Evolutionary conservation across 495 filamentous ascomycete species (phyloP).

Genomic region (Neurospora tetraspora): DNA sequence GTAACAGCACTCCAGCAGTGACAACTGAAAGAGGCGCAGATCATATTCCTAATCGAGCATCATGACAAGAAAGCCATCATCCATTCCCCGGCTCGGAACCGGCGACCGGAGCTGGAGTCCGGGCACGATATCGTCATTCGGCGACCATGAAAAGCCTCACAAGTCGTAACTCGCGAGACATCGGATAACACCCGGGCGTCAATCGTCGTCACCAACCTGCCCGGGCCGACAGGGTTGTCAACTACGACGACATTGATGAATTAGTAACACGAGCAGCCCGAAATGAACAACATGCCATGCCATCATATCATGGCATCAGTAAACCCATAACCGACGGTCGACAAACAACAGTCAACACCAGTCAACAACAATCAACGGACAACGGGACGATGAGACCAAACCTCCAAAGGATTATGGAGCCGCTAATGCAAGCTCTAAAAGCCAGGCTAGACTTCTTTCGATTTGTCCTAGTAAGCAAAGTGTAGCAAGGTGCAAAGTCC

Average conservation of each 20-base stretch:
- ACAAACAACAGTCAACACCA: background rate
- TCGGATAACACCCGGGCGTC: background rate
- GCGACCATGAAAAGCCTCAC: background rate
- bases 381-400: background rate
- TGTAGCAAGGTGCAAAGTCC: background rate
- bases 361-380: background rate
- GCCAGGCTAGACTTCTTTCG: background rate
- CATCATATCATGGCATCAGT: background rate
- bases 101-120: background rate
- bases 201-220: background rate
- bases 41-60: background rate
- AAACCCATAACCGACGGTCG: background rate
- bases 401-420: background rate
- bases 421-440: background rate
- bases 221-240: background rate
- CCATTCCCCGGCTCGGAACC: background rate
- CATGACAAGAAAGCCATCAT: background rate
- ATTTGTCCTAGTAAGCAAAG: background rate
- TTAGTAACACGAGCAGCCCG: background rate
- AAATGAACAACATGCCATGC: background rate
- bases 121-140: background rate
- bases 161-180: too few species aligned
- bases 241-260: background rate
- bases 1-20: background rate
- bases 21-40: background rate